A percentile compares a stretch with the other conserved stretches of the same genome.
phyloP scores from a whole-genome alignment of 305 asterid species.

The Stenogyne calaminthoides region DNA sequence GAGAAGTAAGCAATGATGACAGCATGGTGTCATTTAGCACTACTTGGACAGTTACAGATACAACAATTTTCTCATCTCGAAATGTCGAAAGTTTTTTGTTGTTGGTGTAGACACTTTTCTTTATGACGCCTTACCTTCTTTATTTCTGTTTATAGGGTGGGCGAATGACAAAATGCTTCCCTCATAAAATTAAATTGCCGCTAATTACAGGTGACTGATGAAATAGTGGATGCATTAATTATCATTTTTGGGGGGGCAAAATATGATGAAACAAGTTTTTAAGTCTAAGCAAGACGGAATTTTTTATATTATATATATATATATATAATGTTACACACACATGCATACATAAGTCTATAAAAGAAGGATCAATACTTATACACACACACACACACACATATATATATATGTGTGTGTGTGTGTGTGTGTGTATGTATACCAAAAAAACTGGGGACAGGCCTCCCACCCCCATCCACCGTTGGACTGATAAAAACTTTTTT shows the following conservation, averaged over 20 bases:
- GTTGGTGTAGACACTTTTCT: conserved; percentile 8
- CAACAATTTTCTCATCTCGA: conserved; percentile 21
- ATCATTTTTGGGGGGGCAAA: background rate
- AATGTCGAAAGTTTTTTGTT: background rate
- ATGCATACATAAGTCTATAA: background rate
- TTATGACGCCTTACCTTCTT: conserved; percentile 15
- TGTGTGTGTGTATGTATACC: no score
- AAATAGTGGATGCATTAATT: background rate
- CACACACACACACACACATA: background rate
- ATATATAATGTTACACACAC: background rate
- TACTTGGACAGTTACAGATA: conserved; percentile 18
- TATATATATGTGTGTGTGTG: no score
- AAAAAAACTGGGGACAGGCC: background rate
- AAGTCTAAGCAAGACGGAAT: background rate
- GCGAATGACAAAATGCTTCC: conserved; percentile 16
- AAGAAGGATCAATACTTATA: background rate
- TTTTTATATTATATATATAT: background rate
- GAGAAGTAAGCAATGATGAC: conserved; percentile 18
- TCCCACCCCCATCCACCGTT: background rate
- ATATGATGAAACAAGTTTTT: background rate
- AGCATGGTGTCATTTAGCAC: conserved; percentile 19
- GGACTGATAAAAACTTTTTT: background rate
- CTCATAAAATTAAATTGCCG: background rate
- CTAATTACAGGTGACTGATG: background rate
- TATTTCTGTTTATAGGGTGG: background rate